Evolutionary conservation across 495 filamentous ascomycete genomes (phyloP), one percentile per base, ranked within the genome.

Genomic region (Mytilinidion resinicola): DNA sequence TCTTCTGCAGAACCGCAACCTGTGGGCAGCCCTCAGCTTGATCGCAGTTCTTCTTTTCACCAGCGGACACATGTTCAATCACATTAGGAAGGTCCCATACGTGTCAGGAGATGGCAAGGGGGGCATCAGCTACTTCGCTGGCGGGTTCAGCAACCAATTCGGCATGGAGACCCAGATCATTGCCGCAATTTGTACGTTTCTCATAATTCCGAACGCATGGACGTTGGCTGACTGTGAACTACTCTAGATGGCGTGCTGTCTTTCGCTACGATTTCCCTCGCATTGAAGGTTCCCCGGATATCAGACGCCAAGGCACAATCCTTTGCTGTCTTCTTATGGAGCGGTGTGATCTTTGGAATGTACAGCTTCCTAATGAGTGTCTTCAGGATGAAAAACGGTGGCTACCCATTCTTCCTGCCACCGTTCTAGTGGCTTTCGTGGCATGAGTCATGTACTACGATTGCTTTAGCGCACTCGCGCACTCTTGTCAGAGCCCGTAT

Each of bases 1-100:
- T 30, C 69, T 96, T 54, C 74, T 97, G 37, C 89, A 90, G 68
- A 96, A 88, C 72, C 82, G 91, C 53, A 96, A 93, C 57, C 73
- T 96, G 30, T 99, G 93, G 95, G 91, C 93, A 35, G 91, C 87
- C 30, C 69, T 96, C 62, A 92, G 88, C 69, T 75, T 99, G 51
- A 89, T 99, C 63, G 80, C 83, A 8, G 90, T 99, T 57, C 82
- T 99, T 42, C 76, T 99, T 35, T 99, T 99, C 76, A 97, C 89
- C 36, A 90, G 85, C 62, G 93, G 95, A 12, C 91, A 97, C 70
- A 98, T 99, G 93, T 99, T 91, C 80, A 97, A 97, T 73, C 93
- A 97, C 64, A 99, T 99, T 69, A 81, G 93, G 55, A 91, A 91
- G 67, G 90, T 93, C 0, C 92, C 93, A n/a, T 99, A 99, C 67